phyloP scores from a whole-genome alignment of 768 basidiomycete genomes.

The Cyclocybe aegerita region DNA sequence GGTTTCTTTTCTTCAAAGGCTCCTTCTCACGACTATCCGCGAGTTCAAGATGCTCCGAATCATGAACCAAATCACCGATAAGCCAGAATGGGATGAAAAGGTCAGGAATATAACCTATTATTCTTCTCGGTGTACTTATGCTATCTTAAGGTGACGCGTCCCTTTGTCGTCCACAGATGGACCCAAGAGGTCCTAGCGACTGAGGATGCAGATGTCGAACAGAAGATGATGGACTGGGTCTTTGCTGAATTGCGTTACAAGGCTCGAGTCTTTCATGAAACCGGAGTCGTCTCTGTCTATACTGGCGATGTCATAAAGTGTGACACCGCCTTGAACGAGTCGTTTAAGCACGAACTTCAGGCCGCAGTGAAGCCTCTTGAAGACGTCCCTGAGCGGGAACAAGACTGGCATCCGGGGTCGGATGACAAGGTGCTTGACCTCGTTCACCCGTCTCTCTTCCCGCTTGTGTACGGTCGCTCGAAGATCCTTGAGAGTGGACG shows the following conservation, averaged over 20 bases:
- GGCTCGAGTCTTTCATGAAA: slow-evolving; percentile 7
- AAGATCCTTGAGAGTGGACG: slow-evolving; percentile 16
- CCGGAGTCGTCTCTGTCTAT: slow-evolving; percentile 17
- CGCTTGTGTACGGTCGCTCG: slow-evolving; percentile 34
- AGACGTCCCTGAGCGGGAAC: slow-evolving; percentile 29
- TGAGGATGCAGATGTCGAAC: slow-evolving; percentile 25
- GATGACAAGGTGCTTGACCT: slow-evolving; percentile 43
- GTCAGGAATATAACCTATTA: too few species aligned
- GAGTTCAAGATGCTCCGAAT: slow-evolving; percentile 23
- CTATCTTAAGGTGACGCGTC: too few species aligned
- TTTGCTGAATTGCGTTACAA: slow-evolving; percentile 27
- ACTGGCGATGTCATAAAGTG: slow-evolving; percentile 30
- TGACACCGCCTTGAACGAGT: slow-evolving; percentile 27
- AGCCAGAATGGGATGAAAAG: background rate
- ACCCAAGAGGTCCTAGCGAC: too few species aligned
- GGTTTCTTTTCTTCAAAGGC: background rate
- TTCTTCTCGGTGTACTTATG: too few species aligned
- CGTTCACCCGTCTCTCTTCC: slow-evolving; percentile 45
- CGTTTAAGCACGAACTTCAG: slow-evolving; percentile 23
- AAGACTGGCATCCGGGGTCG: slow-evolving; percentile 48
- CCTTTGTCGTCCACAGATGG: too few species aligned
- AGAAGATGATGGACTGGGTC: slow-evolving; percentile 24
- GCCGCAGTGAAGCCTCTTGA: slow-evolving; percentile 29
- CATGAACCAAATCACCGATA: slow-evolving; percentile 27
- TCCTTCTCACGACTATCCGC: slow-evolving; percentile 15